Evolutionary conservation across 2,329 filamentous ascomycete genomes (phyloP).

Genomic region (Colletotrichum eremochloae): DNA sequence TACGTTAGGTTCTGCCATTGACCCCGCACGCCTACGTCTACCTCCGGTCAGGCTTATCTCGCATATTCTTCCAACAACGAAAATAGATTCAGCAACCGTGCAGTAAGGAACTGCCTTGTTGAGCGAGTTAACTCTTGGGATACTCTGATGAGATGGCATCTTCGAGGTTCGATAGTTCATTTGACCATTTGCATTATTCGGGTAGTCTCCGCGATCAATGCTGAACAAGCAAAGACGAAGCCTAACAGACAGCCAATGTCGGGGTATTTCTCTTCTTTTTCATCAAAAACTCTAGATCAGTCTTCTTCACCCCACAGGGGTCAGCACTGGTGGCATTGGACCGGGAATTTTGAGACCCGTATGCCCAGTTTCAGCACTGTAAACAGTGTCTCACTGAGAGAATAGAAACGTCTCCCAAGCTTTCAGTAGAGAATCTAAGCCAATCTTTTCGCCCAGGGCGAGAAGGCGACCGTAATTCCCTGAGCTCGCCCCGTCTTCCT

Average conservation of each 20-base stretch:
- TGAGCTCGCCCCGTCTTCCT: neutral
- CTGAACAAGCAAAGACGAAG: neutral
- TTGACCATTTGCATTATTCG: neutral
- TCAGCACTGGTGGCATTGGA: neutral
- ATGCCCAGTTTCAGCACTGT: neutral
- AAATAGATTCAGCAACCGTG: neutral
- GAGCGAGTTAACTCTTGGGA: neutral
- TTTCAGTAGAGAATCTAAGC: constrained; percentile 6
- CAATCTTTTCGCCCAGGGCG: constrained; percentile 7
- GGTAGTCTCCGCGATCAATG: neutral
- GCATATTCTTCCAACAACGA: neutral
- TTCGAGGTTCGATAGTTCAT: neutral
- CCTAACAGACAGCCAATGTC: neutral
- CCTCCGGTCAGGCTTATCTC: neutral
- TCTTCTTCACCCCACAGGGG: too few relatives aligned
- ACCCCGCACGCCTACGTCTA: neutral
- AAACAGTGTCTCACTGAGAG: neutral
- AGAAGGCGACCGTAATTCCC: neutral
- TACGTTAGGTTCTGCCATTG: neutral
- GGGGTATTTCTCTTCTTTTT: neutral
- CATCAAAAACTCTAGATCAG: neutral
- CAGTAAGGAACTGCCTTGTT: too few relatives aligned
- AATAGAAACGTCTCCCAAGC: constrained; percentile 16
- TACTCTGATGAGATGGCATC: too few relatives aligned
- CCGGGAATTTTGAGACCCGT: neutral